Percentiles rank a stretch among this genome's conserved stretches.
These are phyloP conservation scores for Geosmithia flava DNA, from an alignment of 2,329 filamentous ascomycete species.

Conservation along the genomic window DNA sequence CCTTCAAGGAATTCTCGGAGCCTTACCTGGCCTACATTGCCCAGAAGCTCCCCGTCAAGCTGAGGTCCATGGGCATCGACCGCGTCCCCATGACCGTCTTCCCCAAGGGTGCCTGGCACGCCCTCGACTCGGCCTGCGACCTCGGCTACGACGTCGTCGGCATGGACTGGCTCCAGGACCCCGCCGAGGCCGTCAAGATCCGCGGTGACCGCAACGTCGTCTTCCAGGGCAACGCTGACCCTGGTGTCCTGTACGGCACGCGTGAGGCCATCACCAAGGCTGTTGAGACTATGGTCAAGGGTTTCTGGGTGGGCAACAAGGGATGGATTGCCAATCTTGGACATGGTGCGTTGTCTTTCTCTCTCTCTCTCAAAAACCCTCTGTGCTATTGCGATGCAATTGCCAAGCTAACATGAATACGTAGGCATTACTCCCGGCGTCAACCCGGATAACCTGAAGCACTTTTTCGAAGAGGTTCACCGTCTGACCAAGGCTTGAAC, in stretches of 20 bases:
- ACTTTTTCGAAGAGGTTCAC: constrained; percentile 90
- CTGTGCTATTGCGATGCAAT: not conserved
- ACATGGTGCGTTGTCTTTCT: constrained; percentile 52
- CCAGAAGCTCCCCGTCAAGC: constrained; percentile 59
- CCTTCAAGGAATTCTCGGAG: constrained; percentile 75
- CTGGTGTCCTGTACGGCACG: constrained; percentile 81
- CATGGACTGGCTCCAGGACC: constrained; percentile 89
- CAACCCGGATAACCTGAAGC: constrained; percentile 83
- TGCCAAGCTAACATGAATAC: not conserved
- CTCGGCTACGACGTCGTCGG: constrained; percentile 90
- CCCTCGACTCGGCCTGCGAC: constrained; percentile 74
- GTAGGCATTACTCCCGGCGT: constrained; percentile 94
- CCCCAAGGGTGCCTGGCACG: constrained; percentile 95
- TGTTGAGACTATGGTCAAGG: constrained; percentile 76
- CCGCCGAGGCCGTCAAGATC: constrained; percentile 69
- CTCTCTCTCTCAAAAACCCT: not conserved
- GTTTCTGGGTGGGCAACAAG: constrained; percentile 69
- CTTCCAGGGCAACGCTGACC: constrained; percentile 92
- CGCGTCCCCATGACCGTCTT: constrained; percentile 95
- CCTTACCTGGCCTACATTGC: constrained; percentile 82
- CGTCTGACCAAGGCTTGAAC: constrained; percentile 41
- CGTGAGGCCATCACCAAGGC: constrained; percentile 68
- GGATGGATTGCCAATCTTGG: constrained; percentile 97
- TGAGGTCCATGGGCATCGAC: constrained; percentile 64
- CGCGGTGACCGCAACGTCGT: constrained; percentile 64